Base-by-base conservation (phyloP, 306 rosid genomes). In the Medicago arabica region DNA sequence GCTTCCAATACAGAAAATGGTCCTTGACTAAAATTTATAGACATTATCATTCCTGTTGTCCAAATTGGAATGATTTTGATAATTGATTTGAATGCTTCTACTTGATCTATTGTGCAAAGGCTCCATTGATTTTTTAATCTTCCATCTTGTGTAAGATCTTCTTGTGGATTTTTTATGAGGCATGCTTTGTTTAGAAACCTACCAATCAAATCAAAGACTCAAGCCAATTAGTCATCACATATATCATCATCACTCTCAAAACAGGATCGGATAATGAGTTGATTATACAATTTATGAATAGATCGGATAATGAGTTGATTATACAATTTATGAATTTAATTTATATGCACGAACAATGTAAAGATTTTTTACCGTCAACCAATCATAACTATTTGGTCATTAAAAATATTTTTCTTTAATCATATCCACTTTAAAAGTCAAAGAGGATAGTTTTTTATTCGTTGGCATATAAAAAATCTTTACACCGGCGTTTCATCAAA, bases 21-120 rank as follows among this genome's bases (percentile, higher is more conserved):
- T n/a, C 75, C 34, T 18, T 69, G 62, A 50, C 47, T n/a, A 0
- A 50, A n/a, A 16, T 50, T 69, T 23, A 69, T 8, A 9, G 47
- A 25, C 75, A 69, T 69, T 34, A 69, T 69, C 62, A 50, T 69
- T 50, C 74, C 75, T 50, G 62, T 69, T 50, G 16, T 69, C 75
- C 75, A 50, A 50, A 50, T 69, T 49, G 75, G 75, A 14, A 69
- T 9, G 13, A 69, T 69, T 15, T 69, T 69, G 16, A 69, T 50
- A 2, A 50, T 12, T 69, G 75, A 16, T 41, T 69, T 69, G 47
- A 69, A 12, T 50, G 47, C 75, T 34, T 69, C 62, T 21, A 85
- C 85, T 85, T 85, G 76, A n/a, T 81, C 78, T 17, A 85, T 81
- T 18, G 83, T 81, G 77, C 88, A 85, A 44, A 75, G 44, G 14